Evolutionary conservation across 2,329 filamentous ascomycete species (phyloP).

Genomic region (Claviceps quebecensis): DNA sequence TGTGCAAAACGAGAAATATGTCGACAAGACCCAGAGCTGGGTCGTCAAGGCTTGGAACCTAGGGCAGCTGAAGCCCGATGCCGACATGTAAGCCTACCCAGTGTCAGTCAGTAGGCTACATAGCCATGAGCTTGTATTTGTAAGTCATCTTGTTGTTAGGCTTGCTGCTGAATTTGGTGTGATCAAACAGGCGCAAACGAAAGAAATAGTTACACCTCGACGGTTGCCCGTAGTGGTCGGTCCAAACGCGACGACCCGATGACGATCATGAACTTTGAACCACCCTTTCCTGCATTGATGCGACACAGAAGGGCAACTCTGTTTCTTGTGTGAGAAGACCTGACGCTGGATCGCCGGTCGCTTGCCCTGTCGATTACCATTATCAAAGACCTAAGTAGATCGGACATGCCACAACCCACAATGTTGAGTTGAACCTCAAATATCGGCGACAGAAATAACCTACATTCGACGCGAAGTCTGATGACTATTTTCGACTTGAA

Average conservation of each 20-base stretch:
- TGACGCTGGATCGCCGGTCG: not conserved
- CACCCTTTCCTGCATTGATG: not conserved
- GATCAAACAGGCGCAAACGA: slow-evolving; percentile 4
- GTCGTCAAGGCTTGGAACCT: slow-evolving; percentile 54
- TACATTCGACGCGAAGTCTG: too few relatives aligned
- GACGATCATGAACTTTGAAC: too few relatives aligned
- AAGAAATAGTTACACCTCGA: slow-evolving; percentile 3
- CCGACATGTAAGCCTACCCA: slow-evolving; percentile 9
- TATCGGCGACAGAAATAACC: too few relatives aligned
- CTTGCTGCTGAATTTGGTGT: not conserved
- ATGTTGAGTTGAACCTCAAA: not conserved
- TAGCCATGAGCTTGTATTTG: not conserved
- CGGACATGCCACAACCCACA: not conserved
- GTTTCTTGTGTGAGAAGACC: not conserved
- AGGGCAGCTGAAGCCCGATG: slow-evolving; percentile 18
- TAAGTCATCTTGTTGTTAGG: too few relatives aligned
- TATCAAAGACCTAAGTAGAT: not conserved
- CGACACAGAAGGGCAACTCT: not conserved
- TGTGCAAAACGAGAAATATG: slow-evolving; percentile 53
- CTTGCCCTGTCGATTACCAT: not conserved
- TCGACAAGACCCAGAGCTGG: slow-evolving; percentile 58
- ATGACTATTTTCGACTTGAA: too few relatives aligned
- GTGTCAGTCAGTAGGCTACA: not conserved
- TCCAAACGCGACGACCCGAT: not conserved
- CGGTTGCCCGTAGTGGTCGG: not conserved